phyloP scores from a whole-genome alignment of 768 basidiomycete genomes.

The Rossbeevera mucosa region DNA sequence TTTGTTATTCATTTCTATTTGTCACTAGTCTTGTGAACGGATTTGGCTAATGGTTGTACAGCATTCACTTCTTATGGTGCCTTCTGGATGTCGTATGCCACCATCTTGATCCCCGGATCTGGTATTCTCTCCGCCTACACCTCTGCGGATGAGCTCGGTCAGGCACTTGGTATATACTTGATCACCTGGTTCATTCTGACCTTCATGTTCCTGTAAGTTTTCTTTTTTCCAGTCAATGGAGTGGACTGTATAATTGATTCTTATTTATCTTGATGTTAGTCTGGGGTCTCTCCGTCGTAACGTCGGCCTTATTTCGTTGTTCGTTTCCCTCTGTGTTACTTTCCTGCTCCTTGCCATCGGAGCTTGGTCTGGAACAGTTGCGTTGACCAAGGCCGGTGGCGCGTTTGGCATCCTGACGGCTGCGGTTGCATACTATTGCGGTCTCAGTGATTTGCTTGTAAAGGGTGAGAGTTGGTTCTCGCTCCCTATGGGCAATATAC shows the following conservation, averaged over 20 bases:
- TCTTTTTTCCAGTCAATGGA: background rate
- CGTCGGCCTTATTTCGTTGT: conserved; percentile 44
- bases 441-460: conserved; percentile 39
- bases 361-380: conserved; percentile 27
- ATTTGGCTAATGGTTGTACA: conserved; percentile 20
- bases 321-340: conserved; percentile 51
- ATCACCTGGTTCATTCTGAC: conserved; percentile 72
- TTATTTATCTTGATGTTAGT: background rate
- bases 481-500: conserved; percentile 36
- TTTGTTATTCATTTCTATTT: background rate
- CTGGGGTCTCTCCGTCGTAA: conserved; percentile 50
- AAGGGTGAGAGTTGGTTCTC: conserved; percentile 36
- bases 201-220: conserved; percentile 56
- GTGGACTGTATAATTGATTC: background rate
- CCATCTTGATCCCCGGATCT: conserved; percentile 64
- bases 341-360: conserved; percentile 45
- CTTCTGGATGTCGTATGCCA: conserved; percentile 84
- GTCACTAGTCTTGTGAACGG: background rate
- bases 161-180: conserved; percentile 72
- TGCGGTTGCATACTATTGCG: conserved; percentile 43
- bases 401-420: conserved; percentile 44
- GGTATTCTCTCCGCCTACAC: conserved; percentile 57
- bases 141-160: conserved; percentile 35
- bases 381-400: conserved; percentile 39
- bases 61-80: conserved; percentile 82